Evolutionary conservation across 108 stramenopile genomes (phyloP).

Genomic region (Aureococcus anophagefferens): DNA sequence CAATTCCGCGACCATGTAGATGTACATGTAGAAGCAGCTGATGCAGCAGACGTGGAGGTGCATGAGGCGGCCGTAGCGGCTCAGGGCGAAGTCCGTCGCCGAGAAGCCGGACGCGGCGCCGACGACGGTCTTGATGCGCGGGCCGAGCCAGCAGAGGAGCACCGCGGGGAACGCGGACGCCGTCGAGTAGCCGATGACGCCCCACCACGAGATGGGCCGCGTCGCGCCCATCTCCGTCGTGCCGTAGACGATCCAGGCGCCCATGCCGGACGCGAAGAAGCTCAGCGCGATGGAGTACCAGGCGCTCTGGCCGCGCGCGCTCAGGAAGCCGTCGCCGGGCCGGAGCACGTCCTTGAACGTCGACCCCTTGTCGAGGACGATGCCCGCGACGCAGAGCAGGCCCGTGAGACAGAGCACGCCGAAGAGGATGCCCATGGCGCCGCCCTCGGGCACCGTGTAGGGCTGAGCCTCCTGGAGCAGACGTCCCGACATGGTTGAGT

Average conservation of each 20-base stretch:
- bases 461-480: background rate
- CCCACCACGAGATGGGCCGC: constrained; percentile 51
- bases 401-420: background rate
- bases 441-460: background rate
- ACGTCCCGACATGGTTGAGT: background rate
- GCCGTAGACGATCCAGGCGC: constrained; percentile 65
- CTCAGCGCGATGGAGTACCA: constrained; percentile 39
- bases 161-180: constrained; percentile 52
- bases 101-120: constrained; percentile 47
- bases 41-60: constrained; percentile 48
- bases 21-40: constrained; percentile 67
- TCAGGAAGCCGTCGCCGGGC: background rate
- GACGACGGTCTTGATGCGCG: constrained; percentile 27
- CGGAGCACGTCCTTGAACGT: background rate
- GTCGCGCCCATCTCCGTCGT: constrained; percentile 62
- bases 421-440: background rate
- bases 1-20: constrained; percentile 62
- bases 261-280: constrained; percentile 65
- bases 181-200: constrained; percentile 57
- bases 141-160: constrained; percentile 48
- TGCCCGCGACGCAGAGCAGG: background rate
- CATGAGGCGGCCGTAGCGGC: constrained; percentile 62
- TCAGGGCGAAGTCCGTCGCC: constrained; percentile 56
- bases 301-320: background rate
- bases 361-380: background rate